Base-by-base conservation (phyloP, 306 rosid genomes). In the Prunus dulcis region DNA sequence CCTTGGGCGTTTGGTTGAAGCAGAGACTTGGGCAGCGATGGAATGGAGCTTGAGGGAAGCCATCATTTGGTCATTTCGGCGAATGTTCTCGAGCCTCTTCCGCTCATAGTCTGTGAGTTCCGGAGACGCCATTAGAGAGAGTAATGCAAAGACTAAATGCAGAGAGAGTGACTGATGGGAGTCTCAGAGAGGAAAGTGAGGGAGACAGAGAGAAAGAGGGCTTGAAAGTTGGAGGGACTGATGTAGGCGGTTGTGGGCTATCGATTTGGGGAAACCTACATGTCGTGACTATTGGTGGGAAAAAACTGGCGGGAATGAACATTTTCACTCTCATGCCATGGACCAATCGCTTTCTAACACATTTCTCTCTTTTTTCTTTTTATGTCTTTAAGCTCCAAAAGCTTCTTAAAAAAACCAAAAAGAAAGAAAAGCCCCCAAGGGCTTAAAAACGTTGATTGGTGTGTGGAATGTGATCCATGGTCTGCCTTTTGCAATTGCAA, bases 51-150 rank as follows among this genome's bases (percentile, higher is more conserved):
- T 89, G 68, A 92, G 96, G 3, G 91, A 85, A n/a, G 99, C 93
- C 89, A 95, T 79, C 86, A 89, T 76, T 75, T 95, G 89, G 20
- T 83, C 87, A 82, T 95, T 95, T n/a, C 96, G 95, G 73, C 93
- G 97, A 81, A 95, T 90, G 80, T 95, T 95, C 28, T 95, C 90
- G 65, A 95, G 98, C 67, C 97, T 74, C 78, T 84, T 83, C 50
- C 86, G 93, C 86, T 95, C 99, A 57, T 95, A 95, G 18, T 88
- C 96, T 3, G 87, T 90, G 17, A 92, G 84, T 46, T 86, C 65
- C 74, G 34, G 78, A 11, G 91, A 15, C 81, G 85, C 93, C 97
- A 90, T 94, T 58, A 52, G 47, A 53, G 78, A 50, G 78, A 65
- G 38, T 46, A 12, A 8, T 7, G 41, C 46, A 22, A 17, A 63